Evolutionary conservation across 306 rosid genomes (phyloP).

Genomic region (Acacia crassicarpa): DNA sequence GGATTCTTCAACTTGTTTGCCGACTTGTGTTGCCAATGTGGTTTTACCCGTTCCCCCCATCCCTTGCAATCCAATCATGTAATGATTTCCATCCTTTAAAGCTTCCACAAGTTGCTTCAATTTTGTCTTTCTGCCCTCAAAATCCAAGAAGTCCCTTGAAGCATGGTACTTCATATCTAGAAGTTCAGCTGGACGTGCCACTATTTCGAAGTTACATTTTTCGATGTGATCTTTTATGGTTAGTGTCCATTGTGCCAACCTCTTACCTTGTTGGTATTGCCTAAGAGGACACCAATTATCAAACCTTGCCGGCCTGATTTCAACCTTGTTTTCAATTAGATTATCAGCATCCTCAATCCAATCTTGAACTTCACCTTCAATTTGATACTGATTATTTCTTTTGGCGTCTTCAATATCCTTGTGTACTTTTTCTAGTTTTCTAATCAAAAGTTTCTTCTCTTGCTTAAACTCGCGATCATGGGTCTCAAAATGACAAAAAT

Average conservation of each 20-base stretch:
- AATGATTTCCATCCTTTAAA: neutral
- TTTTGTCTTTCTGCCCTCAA: neutral
- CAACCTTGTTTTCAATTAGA: neutral
- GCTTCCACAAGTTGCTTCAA: neutral
- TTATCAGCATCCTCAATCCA: neutral
- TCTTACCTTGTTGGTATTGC: neutral
- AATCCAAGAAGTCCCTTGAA: neutral
- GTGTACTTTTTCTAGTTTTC: neutral
- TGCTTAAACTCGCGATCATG: neutral
- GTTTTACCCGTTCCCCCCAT: neutral
- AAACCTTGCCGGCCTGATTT: neutral
- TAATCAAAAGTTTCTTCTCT: neutral
- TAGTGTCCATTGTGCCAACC: neutral
- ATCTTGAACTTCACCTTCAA: neutral
- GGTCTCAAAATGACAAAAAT: neutral
- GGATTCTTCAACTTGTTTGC: neutral
- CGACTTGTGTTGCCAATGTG: neutral
- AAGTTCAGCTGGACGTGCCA: neutral
- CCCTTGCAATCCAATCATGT: neutral
- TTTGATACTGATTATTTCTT: neutral
- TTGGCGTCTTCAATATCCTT: neutral
- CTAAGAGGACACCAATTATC: neutral
- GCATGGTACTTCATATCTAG: neutral
- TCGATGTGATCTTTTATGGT: neutral
- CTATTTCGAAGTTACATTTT: neutral